Percentiles rank a stretch among this genome's conserved stretches.
Conservation (phyloP, 2,329 filamentous ascomycete genomes). For the Volutella citrinella region DNA sequence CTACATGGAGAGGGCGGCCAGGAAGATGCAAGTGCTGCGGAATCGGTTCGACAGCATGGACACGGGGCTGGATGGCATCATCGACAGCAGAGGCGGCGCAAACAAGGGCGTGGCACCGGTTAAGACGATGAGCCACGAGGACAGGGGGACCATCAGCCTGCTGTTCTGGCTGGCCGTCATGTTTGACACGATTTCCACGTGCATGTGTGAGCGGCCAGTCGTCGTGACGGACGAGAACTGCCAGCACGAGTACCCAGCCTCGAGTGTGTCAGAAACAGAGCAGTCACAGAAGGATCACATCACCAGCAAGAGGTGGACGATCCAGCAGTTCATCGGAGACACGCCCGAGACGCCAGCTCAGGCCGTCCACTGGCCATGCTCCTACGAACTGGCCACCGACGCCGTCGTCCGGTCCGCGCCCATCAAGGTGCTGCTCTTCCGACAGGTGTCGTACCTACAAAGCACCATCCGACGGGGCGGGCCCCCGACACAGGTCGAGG, state of each 20-base stretch:
- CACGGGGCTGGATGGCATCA: too few species aligned
- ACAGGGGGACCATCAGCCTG: slow-evolving; percentile 46
- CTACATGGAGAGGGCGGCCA: slow-evolving; percentile 22
- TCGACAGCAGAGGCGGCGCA: slow-evolving; percentile 11
- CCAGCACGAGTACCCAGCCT: slow-evolving; percentile 27
- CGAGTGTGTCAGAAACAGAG: slow-evolving; percentile 1
- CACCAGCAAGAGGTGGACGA: slow-evolving; percentile 18
- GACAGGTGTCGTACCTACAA: slow-evolving; percentile 51
- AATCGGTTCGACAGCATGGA: slow-evolving; percentile 23
- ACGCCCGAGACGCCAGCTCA: slow-evolving; percentile 18
- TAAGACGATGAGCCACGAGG: slow-evolving; percentile 13
- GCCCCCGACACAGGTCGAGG: slow-evolving; percentile 35
- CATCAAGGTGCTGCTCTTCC: slow-evolving; percentile 54
- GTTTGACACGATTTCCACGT: slow-evolving; percentile 56
- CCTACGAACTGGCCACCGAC: slow-evolving; percentile 45
- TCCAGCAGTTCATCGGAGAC: slow-evolving; percentile 23
- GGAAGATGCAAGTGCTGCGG: slow-evolving; percentile 25
- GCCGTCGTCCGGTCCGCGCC: slow-evolving; percentile 49
- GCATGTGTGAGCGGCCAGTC: slow-evolving; percentile 41
- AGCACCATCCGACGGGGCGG: slow-evolving; percentile 41
- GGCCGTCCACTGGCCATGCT: slow-evolving; percentile 47
- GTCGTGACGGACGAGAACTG: slow-evolving; percentile 38
- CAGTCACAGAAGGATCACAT: neutral
- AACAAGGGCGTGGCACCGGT: slow-evolving; percentile 1
- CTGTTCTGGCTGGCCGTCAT: slow-evolving; percentile 58